Evolutionary conservation across 306 rosid genomes (phyloP).

Genomic region (Urtica urens): DNA sequence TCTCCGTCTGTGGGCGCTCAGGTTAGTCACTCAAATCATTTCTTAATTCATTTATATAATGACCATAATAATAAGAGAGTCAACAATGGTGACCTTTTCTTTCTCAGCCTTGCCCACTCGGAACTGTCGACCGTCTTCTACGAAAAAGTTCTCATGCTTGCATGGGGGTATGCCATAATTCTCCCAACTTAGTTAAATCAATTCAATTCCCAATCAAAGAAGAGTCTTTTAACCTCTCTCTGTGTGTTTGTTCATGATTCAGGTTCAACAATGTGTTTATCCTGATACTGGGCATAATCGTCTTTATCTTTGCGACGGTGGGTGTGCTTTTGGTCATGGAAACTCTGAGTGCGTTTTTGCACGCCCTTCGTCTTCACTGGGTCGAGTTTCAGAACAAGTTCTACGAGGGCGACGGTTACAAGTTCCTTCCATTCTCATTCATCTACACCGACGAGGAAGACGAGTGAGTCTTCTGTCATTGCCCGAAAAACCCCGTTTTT

Average conservation of each 20-base stretch:
- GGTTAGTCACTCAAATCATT: constrained; percentile 33
- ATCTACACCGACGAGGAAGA: constrained; percentile 39
- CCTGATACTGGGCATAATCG: constrained; percentile 55
- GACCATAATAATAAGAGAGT: too few species aligned
- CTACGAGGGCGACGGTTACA: constrained; percentile 86
- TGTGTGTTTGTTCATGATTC: constrained; percentile 10
- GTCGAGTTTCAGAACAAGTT: constrained; percentile 95
- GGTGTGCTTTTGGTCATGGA: constrained; percentile 88
- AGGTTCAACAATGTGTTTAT: constrained; percentile 64
- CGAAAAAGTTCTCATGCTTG: constrained; percentile 63
- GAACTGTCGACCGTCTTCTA: constrained; percentile 86
- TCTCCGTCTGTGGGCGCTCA: constrained; percentile 96
- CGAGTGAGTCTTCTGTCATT: constrained; percentile 27
- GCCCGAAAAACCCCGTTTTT: constrained; percentile 2
- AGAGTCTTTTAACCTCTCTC: neutral
- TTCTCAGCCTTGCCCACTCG: constrained; percentile 80
- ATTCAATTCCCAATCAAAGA: neutral
- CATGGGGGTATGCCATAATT: constrained; percentile 38
- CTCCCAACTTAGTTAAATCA: neutral
- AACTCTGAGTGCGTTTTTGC: constrained; percentile 91
- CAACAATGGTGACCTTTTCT: too few species aligned
- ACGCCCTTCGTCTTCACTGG: constrained; percentile 96
- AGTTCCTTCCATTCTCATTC: constrained; percentile 72
- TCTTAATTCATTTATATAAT: neutral
- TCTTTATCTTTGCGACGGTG: constrained; percentile 68